phyloP scores from a whole-genome alignment of 192 early-diverging fungal genomes.

The Jimgerdemannia lactiflua region DNA sequence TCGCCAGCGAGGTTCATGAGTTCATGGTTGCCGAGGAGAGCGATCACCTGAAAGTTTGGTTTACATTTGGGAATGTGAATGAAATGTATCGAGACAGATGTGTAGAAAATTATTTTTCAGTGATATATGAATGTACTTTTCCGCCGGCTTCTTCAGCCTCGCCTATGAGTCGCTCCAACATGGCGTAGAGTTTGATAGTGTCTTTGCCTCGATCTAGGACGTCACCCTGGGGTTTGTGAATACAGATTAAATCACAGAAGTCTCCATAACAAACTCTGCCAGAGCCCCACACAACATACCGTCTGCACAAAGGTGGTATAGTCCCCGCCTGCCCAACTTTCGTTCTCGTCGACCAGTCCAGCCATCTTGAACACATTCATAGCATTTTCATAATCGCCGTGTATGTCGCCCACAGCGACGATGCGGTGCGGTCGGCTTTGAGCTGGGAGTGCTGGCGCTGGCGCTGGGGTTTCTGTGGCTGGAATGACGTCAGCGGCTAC shows the following conservation, averaged over 20 bases:
- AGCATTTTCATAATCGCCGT: constrained; percentile 58
- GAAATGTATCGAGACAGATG: background rate
- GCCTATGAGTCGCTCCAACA: constrained; percentile 51
- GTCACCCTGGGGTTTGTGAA: constrained; percentile 49
- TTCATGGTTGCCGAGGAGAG: constrained; percentile 53
- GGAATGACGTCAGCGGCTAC: too few species aligned
- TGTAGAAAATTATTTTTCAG: too few species aligned
- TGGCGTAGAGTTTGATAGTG: constrained; percentile 63
- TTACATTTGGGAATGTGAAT: background rate
- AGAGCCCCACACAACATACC: constrained; percentile 19
- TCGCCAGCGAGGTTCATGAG: constrained; percentile 64
- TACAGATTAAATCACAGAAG: background rate
- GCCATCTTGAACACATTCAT: constrained; percentile 55
- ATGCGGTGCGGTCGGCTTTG: constrained; percentile 27
- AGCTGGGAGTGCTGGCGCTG: too few species aligned
- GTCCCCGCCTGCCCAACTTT: constrained; percentile 55
- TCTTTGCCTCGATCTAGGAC: constrained; percentile 74
- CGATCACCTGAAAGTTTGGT: constrained; percentile 25
- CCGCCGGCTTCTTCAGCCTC: constrained; percentile 54
- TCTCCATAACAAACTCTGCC: background rate
- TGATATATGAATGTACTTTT: background rate
- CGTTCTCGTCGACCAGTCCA: constrained; percentile 49
- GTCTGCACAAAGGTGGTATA: constrained; percentile 65
- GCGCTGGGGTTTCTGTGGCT: too few species aligned
- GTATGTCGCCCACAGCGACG: constrained; percentile 69